phyloP scores from a whole-genome alignment of 768 basidiomycete genomes.

The Terana coerulea region DNA sequence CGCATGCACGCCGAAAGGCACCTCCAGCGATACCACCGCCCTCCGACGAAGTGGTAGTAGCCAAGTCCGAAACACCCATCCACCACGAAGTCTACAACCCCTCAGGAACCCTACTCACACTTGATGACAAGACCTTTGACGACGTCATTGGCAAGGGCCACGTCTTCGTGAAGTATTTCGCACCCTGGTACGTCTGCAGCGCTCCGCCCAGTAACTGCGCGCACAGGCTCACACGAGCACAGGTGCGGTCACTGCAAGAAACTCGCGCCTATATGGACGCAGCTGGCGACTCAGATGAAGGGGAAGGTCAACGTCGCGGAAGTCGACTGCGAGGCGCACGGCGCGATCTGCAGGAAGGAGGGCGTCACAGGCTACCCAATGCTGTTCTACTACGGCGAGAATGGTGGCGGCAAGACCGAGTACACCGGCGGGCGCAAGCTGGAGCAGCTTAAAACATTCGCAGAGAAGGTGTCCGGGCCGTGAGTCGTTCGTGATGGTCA shows the following conservation, averaged over 20 bases:
- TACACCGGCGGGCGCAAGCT: slow-evolving; percentile 73
- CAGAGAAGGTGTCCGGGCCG: slow-evolving; percentile 70
- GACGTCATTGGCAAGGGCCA: slow-evolving; percentile 42
- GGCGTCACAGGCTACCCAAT: slow-evolving; percentile 82
- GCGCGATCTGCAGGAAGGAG: slow-evolving; percentile 59
- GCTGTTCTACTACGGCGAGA: slow-evolving; percentile 57
- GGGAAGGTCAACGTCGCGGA: slow-evolving; percentile 74
- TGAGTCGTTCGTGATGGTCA: slow-evolving; percentile 35
- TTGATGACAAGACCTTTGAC: slow-evolving; percentile 47
- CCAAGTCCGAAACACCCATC: slow-evolving; percentile 1
- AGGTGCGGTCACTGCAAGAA: slow-evolving; percentile 97
- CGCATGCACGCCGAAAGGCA: slow-evolving; percentile 33
- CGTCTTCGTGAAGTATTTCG: slow-evolving; percentile 78
- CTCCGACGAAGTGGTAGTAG: slow-evolving; percentile 30
- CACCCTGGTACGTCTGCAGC: slow-evolving; percentile 79
- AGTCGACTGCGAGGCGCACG: slow-evolving; percentile 83
- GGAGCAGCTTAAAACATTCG: slow-evolving; percentile 68
- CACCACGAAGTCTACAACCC: slow-evolving; percentile 30
- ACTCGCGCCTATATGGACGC: slow-evolving; percentile 76
- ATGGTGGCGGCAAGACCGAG: slow-evolving; percentile 58
- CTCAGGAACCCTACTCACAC: slow-evolving; percentile 34
- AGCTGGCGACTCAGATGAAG: slow-evolving; percentile 69
- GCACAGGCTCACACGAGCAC: neutral
- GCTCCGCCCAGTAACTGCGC: neutral
- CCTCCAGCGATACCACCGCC: slow-evolving; percentile 30